Base-by-base conservation (phyloP, 1,284 basidiomycete genomes). In the Xanthoconium separans region DNA sequence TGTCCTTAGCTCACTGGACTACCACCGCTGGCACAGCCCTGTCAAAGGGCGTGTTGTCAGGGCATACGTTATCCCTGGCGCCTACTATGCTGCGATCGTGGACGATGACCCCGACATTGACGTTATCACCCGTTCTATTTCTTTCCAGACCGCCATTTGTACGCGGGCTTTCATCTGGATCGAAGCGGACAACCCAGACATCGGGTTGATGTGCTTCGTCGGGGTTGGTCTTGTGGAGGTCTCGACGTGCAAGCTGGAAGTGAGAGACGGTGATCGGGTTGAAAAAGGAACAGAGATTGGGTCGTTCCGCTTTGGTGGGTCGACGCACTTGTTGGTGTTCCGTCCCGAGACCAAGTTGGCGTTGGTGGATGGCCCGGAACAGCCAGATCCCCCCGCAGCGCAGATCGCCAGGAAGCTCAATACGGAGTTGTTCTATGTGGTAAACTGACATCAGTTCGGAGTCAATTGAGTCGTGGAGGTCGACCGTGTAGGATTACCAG, bases 1-100 rank as follows among this genome's bases (percentile, higher is more conserved):
- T 2, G 58, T 66, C 0, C 52, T 68, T 6, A 75, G 73, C 43
- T 72, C 79, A 0, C 55, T 74, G 1, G 73, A 74, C n/a, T 85
- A 83, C 60, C 82, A 84, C 58, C 77, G 82, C 37, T 84, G 81
- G 82, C 77, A 80, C 57, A 70, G 73, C 34, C 83, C 82, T 7
- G 73, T 85, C 5, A 71, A 72, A 16, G 83, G 82, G 2, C 74
- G 63, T 1, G 73, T 85, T 50, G 68, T 70, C 22, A 77, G 76
- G 50, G 69, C 73, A 2, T 71, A 72, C 9, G 54, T 74, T 11
- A 65, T 84, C 4, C 72, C 75, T 0, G 83, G 84, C 4, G 78
- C 80, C 0, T 84, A 84, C 65, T 84, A 73, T 53, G 77, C 77
- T 18, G 66, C 67, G 13, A 70, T 65, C 4, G 68, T 75, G 15